Percentiles rank a stretch among this genome's conserved stretches.
Evolutionary conservation across 345 rosid species (phyloP).

Genomic region (Viola odorata): DNA sequence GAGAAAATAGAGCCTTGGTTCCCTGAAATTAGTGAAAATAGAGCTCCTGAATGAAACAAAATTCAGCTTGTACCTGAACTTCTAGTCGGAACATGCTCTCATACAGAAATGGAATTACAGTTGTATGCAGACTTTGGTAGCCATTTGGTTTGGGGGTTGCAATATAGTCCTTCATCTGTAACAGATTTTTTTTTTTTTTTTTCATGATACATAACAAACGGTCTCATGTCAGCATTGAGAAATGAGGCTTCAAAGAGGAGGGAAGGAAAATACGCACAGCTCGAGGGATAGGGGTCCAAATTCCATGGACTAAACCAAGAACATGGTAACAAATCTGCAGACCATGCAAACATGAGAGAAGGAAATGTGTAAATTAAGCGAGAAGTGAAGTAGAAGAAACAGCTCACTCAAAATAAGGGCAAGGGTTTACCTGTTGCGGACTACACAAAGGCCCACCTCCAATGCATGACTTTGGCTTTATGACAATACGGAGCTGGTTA

Average conservation of each 20-base stretch:
- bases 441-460: slow-evolving; percentile 79
- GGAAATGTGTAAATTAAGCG: slow-evolving; percentile 10
- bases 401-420: slow-evolving; percentile 15
- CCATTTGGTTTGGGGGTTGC: slow-evolving; percentile 99
- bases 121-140: slow-evolving; percentile 94
- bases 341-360: slow-evolving; percentile 21
- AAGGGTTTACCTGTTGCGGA: slow-evolving; percentile 72
- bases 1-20: too few species aligned
- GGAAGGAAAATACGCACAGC: slow-evolving; percentile 48
- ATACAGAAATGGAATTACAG: slow-evolving; percentile 26
- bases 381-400: slow-evolving; percentile 8
- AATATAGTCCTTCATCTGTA: slow-evolving; percentile 93
- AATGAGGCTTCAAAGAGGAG: background rate
- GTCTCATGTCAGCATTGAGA: background rate
- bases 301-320: slow-evolving; percentile 91
- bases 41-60: background rate
- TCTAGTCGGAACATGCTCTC: slow-evolving; percentile 28
- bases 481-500: slow-evolving; percentile 80
- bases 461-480: slow-evolving; percentile 67
- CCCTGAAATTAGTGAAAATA: background rate
- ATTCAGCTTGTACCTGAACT: slow-evolving; percentile 19
- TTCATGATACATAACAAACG: background rate
- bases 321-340: slow-evolving; percentile 96
- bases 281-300: slow-evolving; percentile 96
- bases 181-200: slow-evolving; percentile 11